phyloP scores from a whole-genome alignment of 1,284 basidiomycete species.

The Fomitiporia mediterranea region DNA sequence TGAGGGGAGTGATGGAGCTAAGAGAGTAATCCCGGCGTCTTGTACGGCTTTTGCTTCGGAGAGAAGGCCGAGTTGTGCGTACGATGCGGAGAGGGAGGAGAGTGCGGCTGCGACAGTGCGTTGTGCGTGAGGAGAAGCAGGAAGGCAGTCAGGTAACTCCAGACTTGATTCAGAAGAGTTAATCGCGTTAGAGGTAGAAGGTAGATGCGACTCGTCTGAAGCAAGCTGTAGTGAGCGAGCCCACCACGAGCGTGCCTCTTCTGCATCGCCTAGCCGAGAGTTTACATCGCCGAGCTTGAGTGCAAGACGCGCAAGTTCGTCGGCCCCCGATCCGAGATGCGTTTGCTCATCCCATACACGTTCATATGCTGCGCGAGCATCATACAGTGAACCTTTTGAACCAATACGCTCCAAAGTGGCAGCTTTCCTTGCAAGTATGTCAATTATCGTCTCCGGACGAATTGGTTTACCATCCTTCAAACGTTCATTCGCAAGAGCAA shows the following conservation, averaged over 20 bases:
- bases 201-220: constrained; percentile 13
- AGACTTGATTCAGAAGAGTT: constrained; percentile 11
- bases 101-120: constrained; percentile 63
- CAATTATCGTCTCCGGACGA: constrained; percentile 49
- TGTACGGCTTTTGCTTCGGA: constrained; percentile 64
- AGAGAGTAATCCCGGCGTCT: constrained; percentile 59
- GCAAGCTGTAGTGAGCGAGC: constrained; percentile 46
- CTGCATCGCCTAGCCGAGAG: constrained; percentile 45
- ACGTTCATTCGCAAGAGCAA: constrained; percentile 12
- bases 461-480: constrained; percentile 34
- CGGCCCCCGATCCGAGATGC: constrained; percentile 29
- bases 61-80: constrained; percentile 63
- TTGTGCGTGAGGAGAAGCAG: constrained; percentile 61
- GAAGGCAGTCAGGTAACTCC: constrained; percentile 37
- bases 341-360: constrained; percentile 49
- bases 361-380: constrained; percentile 61
- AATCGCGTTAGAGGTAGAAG: not conserved
- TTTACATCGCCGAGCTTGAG: constrained; percentile 63
- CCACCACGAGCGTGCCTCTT: constrained; percentile 66
- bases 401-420: constrained; percentile 66
- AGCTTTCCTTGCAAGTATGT: constrained; percentile 61
- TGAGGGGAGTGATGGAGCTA: constrained; percentile 49
- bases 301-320: constrained; percentile 39
- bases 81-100: constrained; percentile 66
- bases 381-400: constrained; percentile 46